Conservation (phyloP, 2,329 filamentous ascomycete genomes). For the Fusarium xyrophilum region DNA sequence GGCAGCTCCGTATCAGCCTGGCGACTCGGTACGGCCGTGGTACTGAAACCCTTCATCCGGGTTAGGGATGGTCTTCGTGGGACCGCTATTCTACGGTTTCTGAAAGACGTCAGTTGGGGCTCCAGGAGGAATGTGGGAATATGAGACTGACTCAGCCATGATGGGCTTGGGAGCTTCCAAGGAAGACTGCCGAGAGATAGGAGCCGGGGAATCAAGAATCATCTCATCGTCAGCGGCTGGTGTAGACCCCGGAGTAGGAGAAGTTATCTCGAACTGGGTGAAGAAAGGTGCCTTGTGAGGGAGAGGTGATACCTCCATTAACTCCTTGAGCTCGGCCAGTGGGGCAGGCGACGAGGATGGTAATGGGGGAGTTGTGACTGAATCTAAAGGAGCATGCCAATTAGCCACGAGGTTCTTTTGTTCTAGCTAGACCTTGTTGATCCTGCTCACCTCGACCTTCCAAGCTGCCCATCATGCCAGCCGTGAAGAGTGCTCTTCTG, state of each 20-base stretch:
- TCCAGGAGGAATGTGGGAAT: slow-evolving; percentile 24
- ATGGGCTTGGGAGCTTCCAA: slow-evolving; percentile 58
- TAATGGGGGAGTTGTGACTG: slow-evolving; percentile 83
- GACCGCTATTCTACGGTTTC: slow-evolving; percentile 70
- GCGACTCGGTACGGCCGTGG: slow-evolving; percentile 68
- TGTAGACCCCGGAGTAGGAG: slow-evolving; percentile 70
- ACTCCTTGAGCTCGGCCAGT: slow-evolving; percentile 81
- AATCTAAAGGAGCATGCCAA: slow-evolving; percentile 58
- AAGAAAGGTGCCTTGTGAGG: slow-evolving; percentile 82
- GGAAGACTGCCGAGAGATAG: slow-evolving; percentile 54
- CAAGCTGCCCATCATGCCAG: slow-evolving; percentile 48
- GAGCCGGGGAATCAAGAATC: slow-evolving; percentile 64
- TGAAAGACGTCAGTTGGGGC: slow-evolving; percentile 36
- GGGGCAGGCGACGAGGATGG: slow-evolving; percentile 81
- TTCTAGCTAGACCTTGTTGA: neutral
- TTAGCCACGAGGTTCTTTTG: slow-evolving; percentile 30
- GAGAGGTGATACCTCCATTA: slow-evolving; percentile 93
- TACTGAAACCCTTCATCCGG: slow-evolving; percentile 77
- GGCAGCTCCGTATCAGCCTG: slow-evolving; percentile 71
- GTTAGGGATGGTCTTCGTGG: slow-evolving; percentile 77
- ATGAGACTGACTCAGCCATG: slow-evolving; percentile 59
- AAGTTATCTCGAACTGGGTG: slow-evolving; percentile 70
- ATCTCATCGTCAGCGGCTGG: slow-evolving; percentile 56
- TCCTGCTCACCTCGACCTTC: slow-evolving; percentile 46
- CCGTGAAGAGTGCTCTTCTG: slow-evolving; percentile 51